Base-by-base conservation (phyloP, 768 basidiomycete species). In the Suillus alpinus region DNA sequence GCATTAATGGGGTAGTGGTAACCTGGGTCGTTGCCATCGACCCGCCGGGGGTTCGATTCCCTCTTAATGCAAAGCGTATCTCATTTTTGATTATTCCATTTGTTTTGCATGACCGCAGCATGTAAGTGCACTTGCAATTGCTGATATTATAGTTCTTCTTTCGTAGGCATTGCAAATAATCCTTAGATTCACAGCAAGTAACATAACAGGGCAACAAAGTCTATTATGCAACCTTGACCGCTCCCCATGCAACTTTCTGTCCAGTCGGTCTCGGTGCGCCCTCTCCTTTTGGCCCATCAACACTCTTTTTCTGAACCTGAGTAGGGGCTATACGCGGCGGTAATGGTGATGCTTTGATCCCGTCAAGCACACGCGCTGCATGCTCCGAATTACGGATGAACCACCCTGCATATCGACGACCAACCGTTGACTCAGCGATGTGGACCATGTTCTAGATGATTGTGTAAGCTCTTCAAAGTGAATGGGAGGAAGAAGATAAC, bases 381-480 rank as follows among this genome's bases (percentile, higher is more conserved):
- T 94, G 86, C 73, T 97, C 95, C 5, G 94, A 92, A 74, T 95
- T 94, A 66, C 94, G 89, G 76, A 98, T 95, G 78, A 98, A 98
- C 92, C 94, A 97, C 41, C 94, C 93, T 2, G 94, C 96, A 74
- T 94, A 98, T 53, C 94, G 87, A 50, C 96, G 80, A 16, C 95
- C 94, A 20, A 96, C 87, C 0, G 94, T 97, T 23, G 94, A 94
- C 73, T 98, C 95, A 3, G 92, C 89, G 64, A 98, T 94, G 67
- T 96, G 92, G 8, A 98, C 91, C 91, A 95, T 95, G 72, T 95
- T 93, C 95, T 98, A 66, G 10, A 39, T 20, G 14, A 13, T 46
- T 39, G 20, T 1, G 32, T 52, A 23, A 60, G 10, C 18, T 44
- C 10, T 23, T 14, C 20, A 20, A 26, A 10, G 3, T 26, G 37